These are phyloP conservation scores for Xylaria telfairii DNA, from an alignment of 495 filamentous ascomycete genomes.

Conservation along the genomic window DNA sequence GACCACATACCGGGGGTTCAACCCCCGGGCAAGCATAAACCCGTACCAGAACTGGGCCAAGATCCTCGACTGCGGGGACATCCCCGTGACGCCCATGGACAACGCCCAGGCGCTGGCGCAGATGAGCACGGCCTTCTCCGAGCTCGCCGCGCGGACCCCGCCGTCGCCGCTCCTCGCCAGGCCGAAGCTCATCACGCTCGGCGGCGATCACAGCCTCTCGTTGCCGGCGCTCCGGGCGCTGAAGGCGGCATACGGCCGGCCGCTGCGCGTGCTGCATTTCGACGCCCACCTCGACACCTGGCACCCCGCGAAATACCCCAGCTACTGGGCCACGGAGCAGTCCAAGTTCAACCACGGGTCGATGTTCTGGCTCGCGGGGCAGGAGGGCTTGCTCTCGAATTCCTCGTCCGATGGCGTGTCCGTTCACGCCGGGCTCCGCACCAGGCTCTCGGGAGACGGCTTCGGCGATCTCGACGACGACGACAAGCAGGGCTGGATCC, in stretches of 20 bases:
- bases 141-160: constrained; percentile 48
- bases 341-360: constrained; percentile 80
- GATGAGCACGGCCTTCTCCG: constrained; percentile 75
- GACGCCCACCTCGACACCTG: constrained; percentile 85
- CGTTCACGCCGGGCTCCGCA: constrained; percentile 80
- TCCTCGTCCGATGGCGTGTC: constrained; percentile 54
- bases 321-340: constrained; percentile 72
- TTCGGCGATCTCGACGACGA: constrained; percentile 72
- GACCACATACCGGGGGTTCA: constrained; percentile 75
- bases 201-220: constrained; percentile 82
- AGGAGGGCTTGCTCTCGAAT: constrained; percentile 69
- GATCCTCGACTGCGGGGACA: constrained; percentile 82
- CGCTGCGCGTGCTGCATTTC: constrained; percentile 82
- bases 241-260: constrained; percentile 70
- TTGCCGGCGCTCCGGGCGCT: constrained; percentile 77
- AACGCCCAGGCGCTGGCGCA: constrained; percentile 76
- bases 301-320: constrained; percentile 80
- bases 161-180: constrained; percentile 40
- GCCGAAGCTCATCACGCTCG: constrained; percentile 77
- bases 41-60: constrained; percentile 76
- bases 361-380: constrained; percentile 83
- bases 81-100: constrained; percentile 80
- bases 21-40: constrained; percentile 77
- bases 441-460: constrained; percentile 68
- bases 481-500: constrained; percentile 66